A percentile compares a stretch with the other conserved stretches of the same genome.
phyloP scores from a whole-genome alignment of 108 stramenopile genomes.

The Epipyxis sp. region DNA sequence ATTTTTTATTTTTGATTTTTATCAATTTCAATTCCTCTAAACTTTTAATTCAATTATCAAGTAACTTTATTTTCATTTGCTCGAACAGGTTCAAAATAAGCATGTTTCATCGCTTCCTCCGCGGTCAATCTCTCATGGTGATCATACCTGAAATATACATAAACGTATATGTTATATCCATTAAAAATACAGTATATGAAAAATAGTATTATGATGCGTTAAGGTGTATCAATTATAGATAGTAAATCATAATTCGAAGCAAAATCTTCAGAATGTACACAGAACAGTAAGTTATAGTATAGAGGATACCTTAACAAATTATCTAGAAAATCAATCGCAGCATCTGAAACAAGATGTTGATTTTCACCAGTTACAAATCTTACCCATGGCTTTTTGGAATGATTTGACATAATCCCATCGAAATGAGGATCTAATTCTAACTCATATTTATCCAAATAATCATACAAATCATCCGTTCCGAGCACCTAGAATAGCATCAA shows the following conservation, averaged over 20 bases:
- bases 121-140: slow-evolving; percentile 46
- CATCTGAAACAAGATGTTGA: slow-evolving; percentile 15
- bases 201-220: too few species aligned
- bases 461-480: slow-evolving; percentile 57
- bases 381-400: slow-evolving; percentile 95
- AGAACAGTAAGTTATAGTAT: not conserved
- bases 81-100: slow-evolving; percentile 46
- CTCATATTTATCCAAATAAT: slow-evolving; percentile 58
- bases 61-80: not conserved
- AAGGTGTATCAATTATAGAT: too few species aligned
- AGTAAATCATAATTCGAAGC: not conserved
- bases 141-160: slow-evolving; percentile 48
- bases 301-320: not conserved
- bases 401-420: slow-evolving; percentile 77
- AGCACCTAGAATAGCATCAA: slow-evolving; percentile 46
- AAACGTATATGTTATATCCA: too few species aligned
- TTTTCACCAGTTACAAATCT: slow-evolving; percentile 71
- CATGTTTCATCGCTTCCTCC: slow-evolving; percentile 42
- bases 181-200: too few species aligned
- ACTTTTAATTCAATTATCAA: too few species aligned
- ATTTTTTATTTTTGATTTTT: not conserved
- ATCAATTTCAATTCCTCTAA: too few species aligned
- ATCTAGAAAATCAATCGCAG: slow-evolving; percentile 1
- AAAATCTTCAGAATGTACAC: not conserved
- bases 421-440: slow-evolving; percentile 58